Conservation (phyloP, 169 alveolate species). For the Cardiosporidium cionae region DNA sequence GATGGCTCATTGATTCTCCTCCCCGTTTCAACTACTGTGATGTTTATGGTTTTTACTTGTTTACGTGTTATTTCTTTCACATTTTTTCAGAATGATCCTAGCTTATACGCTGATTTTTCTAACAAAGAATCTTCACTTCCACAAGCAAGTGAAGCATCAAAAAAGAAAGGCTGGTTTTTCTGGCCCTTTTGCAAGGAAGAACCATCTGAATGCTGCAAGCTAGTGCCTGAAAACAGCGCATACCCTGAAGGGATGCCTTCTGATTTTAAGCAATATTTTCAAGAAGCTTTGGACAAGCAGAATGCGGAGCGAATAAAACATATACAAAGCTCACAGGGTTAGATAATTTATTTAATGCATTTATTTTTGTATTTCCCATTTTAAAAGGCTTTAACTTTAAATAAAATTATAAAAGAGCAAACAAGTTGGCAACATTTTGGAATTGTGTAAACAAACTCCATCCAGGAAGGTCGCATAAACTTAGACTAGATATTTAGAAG, state of each 20-base stretch:
- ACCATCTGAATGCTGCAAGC: constrained; percentile 7
- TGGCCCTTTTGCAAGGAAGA: constrained; percentile 39
- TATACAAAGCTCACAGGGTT: background rate
- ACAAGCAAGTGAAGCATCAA: constrained; percentile 23
- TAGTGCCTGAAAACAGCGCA: constrained; percentile 20
- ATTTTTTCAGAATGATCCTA: background rate
- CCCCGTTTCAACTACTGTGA: no score
- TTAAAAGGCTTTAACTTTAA: no score
- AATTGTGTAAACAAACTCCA: no score
- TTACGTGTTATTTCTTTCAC: no score
- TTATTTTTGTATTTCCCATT: background rate
- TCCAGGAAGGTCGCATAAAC: no score
- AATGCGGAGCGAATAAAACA: background rate
- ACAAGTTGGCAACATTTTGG: no score
- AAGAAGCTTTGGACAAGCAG: constrained; percentile 25
- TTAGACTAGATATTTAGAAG: no score
- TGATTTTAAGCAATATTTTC: constrained; percentile 52
- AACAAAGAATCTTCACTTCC: background rate
- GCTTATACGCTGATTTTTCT: constrained; percentile 6
- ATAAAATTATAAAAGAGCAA: no score
- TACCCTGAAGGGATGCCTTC: constrained; percentile 50
- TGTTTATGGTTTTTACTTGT: no score
- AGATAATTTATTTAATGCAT: background rate
- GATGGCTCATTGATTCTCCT: no score
- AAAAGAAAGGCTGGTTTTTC: constrained; percentile 42